Percentiles rank a stretch among this genome's conserved stretches.
phyloP scores from a whole-genome alignment of 2,329 filamentous ascomycete species.

The Trichoderma citrinoviride region DNA sequence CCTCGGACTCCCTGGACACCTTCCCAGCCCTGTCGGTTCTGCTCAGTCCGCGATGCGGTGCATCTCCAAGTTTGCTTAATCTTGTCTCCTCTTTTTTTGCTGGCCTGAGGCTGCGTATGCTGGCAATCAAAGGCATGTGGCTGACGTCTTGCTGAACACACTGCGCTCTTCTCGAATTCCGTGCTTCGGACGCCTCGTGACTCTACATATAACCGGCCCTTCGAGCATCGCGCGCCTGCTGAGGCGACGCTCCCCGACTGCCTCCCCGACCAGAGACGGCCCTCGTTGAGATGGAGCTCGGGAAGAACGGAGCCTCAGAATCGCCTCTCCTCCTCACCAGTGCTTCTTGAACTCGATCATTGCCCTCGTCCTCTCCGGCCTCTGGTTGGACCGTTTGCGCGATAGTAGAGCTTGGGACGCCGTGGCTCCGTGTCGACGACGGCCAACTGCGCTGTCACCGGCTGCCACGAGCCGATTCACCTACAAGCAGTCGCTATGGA shows the following conservation, averaged over 20 bases:
- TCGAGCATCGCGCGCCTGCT: slow-evolving; percentile 20
- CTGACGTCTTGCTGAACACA: background rate
- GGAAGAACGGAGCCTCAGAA: slow-evolving; percentile 17
- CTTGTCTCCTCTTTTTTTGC: background rate
- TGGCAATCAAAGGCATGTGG: slow-evolving; percentile 12
- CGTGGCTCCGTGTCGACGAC: slow-evolving; percentile 26
- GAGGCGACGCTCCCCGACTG: slow-evolving; percentile 16
- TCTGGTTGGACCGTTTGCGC: slow-evolving; percentile 11
- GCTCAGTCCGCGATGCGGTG: slow-evolving; percentile 18
- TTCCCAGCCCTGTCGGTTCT: slow-evolving; percentile 18
- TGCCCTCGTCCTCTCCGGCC: background rate
- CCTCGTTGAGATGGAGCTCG: slow-evolving; percentile 24
- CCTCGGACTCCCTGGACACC: slow-evolving; percentile 19
- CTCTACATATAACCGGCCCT: background rate
- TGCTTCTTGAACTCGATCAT: background rate
- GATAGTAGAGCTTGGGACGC: slow-evolving; percentile 20
- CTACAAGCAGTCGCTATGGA: slow-evolving; percentile 54
- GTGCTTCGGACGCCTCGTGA: slow-evolving; percentile 11
- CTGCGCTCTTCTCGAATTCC: background rate
- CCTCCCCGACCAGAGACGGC: slow-evolving; percentile 6
- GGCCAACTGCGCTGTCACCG: slow-evolving; percentile 26
- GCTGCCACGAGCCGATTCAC: slow-evolving; percentile 30
- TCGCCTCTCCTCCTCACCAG: background rate
- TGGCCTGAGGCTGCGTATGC: slow-evolving; percentile 12
- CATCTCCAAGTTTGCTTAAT: slow-evolving; percentile 12